Evolutionary conservation across 257 asterid genomes (phyloP).

Genomic region (Leonotis leonurus): DNA sequence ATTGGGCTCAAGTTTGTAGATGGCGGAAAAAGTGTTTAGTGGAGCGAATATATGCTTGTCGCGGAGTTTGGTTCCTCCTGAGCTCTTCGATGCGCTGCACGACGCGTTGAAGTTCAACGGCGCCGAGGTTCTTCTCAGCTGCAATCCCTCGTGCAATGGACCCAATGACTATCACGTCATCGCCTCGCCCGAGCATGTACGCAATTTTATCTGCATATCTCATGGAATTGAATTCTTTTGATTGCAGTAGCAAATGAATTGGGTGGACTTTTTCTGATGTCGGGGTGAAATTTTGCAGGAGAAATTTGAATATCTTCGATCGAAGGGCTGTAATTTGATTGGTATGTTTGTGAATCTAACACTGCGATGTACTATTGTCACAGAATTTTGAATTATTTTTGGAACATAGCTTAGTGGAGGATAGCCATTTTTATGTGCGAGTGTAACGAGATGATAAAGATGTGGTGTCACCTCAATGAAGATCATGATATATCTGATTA

Average conservation of each 20-base stretch:
- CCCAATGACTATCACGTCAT: slow-evolving; percentile 80
- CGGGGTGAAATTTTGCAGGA: slow-evolving; percentile 45
- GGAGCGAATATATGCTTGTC: slow-evolving; percentile 79
- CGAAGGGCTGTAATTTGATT: slow-evolving; percentile 77
- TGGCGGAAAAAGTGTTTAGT: slow-evolving; percentile 62
- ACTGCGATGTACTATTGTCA: not conserved
- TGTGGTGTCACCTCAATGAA: not conserved
- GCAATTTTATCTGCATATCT: not conserved
- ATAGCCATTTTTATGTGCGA: not conserved
- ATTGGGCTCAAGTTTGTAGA: slow-evolving; percentile 5
- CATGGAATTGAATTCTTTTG: not conserved
- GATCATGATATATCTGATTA: not conserved
- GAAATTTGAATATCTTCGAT: slow-evolving; percentile 69
- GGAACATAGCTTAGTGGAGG: not conserved
- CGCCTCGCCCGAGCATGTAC: slow-evolving; percentile 69
- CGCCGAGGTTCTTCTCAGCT: slow-evolving; percentile 74
- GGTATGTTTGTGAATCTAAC: slow-evolving; percentile 37
- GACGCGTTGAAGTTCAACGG: slow-evolving; percentile 91
- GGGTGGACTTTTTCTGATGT: not conserved
- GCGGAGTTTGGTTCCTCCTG: slow-evolving; percentile 84
- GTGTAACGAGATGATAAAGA: not conserved
- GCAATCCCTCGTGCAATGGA: slow-evolving; percentile 80
- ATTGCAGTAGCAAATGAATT: slow-evolving; percentile 2
- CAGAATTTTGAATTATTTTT: not conserved
- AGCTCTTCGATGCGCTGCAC: slow-evolving; percentile 82